A percentile compares a stretch with the other conserved stretches of the same genome.
Conservation (phyloP, 1,284 basidiomycete genomes). For the Marasmius tenuissimus region DNA sequence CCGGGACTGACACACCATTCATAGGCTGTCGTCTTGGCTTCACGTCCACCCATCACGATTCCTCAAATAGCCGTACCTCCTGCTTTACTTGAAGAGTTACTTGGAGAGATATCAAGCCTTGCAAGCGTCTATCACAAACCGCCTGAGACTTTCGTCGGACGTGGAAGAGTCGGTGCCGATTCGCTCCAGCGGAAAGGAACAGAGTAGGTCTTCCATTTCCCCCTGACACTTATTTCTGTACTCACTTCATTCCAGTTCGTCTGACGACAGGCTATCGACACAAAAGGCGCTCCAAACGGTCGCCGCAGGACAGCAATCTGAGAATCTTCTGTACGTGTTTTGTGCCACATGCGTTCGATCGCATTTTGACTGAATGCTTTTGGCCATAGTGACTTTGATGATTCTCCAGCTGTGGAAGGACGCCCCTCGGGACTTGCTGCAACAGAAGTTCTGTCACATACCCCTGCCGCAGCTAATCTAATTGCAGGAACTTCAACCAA, state of each 20-base stretch:
- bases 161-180: slow-evolving; percentile 83
- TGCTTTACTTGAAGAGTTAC: slow-evolving; percentile 89
- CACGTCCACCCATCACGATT: slow-evolving; percentile 91
- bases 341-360: not conserved
- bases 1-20: not conserved
- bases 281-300: slow-evolving; percentile 90
- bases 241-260: slow-evolving; percentile 32
- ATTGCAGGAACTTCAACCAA: slow-evolving; percentile 76
- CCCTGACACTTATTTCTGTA: not conserved
- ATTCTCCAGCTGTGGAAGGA: slow-evolving; percentile 59
- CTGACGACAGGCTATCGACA: slow-evolving; percentile 66
- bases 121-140: slow-evolving; percentile 98
- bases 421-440: slow-evolving; percentile 75
- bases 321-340: slow-evolving; percentile 75
- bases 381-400: slow-evolving; percentile 72
- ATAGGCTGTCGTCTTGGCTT: slow-evolving; percentile 88
- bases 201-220: slow-evolving; percentile 59
- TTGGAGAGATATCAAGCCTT: slow-evolving; percentile 84
- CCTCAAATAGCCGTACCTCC: slow-evolving; percentile 89
- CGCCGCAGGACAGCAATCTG: slow-evolving; percentile 86
- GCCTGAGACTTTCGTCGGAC: slow-evolving; percentile 86
- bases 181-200: slow-evolving; percentile 69
- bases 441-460: slow-evolving; percentile 66
- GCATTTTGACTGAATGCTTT: slow-evolving; percentile 3
- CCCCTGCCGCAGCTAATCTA: slow-evolving; percentile 70